phyloP scores from a whole-genome alignment of 2,329 filamentous ascomycete species.

The Mycosphaerella sp. region DNA sequence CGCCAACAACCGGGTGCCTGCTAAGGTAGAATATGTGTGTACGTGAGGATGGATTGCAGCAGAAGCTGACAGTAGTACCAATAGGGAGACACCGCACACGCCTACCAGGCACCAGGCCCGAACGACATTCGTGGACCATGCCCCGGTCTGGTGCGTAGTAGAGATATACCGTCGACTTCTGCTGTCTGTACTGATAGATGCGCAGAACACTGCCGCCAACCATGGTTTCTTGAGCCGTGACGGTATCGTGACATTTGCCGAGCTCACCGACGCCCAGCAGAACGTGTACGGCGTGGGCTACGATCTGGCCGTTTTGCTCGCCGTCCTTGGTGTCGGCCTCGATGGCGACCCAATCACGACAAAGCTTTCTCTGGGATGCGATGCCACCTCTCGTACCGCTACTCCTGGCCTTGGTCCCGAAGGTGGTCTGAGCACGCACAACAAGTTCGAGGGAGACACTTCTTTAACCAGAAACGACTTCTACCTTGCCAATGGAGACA shows the following conservation, averaged over 20 bases:
- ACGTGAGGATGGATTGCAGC: no score
- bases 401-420: slow-evolving; percentile 33
- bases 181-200: slow-evolving; percentile 23
- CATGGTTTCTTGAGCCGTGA: slow-evolving; percentile 40
- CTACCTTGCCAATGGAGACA: slow-evolving; percentile 34
- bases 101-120: slow-evolving; percentile 33
- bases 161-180: slow-evolving; percentile 1
- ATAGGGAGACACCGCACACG: slow-evolving; percentile 36
- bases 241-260: slow-evolving; percentile 36
- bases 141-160: slow-evolving; percentile 11
- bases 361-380: slow-evolving; percentile 42
- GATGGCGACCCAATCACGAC: slow-evolving; percentile 39
- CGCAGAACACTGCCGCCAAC: slow-evolving; percentile 39
- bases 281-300: slow-evolving; percentile 44
- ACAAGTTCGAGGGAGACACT: slow-evolving; percentile 41
- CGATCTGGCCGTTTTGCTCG: slow-evolving; percentile 38
- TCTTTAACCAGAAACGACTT: slow-evolving; percentile 41
- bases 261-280: slow-evolving; percentile 41
- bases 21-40: neutral
- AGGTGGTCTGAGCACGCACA: slow-evolving; percentile 40
- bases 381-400: slow-evolving; percentile 39
- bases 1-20: slow-evolving; percentile 30
- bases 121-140: slow-evolving; percentile 39
- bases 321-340: slow-evolving; percentile 36
- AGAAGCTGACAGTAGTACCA: no score